Conservation (phyloP, 208 protist genomes). For the Entamoeba dispar region DNA sequence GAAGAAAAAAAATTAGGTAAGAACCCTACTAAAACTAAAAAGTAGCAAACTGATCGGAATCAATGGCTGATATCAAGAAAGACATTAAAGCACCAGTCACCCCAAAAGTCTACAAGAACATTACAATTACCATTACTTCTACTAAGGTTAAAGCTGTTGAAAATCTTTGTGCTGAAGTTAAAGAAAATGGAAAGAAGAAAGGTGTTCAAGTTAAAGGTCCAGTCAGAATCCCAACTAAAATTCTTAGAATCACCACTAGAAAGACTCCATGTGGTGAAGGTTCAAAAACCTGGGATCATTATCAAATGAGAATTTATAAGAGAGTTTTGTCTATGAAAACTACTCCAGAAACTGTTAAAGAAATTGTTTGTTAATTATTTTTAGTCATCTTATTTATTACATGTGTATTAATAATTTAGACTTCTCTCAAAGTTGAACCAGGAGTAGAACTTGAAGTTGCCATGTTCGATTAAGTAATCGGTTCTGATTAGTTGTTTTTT, state of each 20-base stretch:
- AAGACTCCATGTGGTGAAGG: slow-evolving; percentile 34
- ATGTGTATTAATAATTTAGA: not conserved
- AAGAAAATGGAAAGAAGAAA: not conserved
- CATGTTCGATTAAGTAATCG: not conserved
- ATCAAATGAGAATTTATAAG: slow-evolving; percentile 30
- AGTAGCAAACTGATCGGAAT: too few species aligned
- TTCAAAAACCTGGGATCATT: slow-evolving; percentile 31
- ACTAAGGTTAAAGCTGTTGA: not conserved
- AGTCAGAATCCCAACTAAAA: slow-evolving; percentile 21
- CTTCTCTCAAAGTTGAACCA: not conserved
- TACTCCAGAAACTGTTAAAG: not conserved
- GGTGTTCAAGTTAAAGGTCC: slow-evolving; percentile 2
- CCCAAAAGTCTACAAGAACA: not conserved
- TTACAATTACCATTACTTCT: not conserved
- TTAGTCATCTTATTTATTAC: not conserved
- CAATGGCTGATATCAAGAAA: not conserved
- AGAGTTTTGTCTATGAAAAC: slow-evolving; percentile 13
- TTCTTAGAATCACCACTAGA: slow-evolving; percentile 23
- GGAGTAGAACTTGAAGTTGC: not conserved
- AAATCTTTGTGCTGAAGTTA: not conserved
- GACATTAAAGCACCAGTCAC: not conserved
- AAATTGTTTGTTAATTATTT: not conserved
- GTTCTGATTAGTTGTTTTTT: too few species aligned
- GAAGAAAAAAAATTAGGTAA: too few species aligned
- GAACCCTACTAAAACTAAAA: too few species aligned